Percentiles rank a stretch among this genome's conserved stretches.
These are phyloP conservation scores for Chaetomiaceae sp. DNA, from an alignment of 2,329 filamentous ascomycete genomes.

Conservation along the genomic window DNA sequence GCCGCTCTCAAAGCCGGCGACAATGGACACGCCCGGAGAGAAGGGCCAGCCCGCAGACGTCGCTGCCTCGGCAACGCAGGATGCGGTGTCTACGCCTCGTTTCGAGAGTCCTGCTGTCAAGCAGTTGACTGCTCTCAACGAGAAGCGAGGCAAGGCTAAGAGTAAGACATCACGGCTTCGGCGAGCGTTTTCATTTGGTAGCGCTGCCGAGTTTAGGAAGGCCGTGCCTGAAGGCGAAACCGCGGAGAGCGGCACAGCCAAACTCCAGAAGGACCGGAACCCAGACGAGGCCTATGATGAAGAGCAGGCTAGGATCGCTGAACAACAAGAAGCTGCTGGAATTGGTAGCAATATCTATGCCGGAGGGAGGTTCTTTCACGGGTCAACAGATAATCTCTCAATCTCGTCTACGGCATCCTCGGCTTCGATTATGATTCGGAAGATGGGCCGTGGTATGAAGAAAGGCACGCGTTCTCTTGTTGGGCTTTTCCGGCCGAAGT, in stretches of 20 bases:
- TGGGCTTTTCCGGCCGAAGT: constrained; percentile 92
- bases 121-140: constrained; percentile 80
- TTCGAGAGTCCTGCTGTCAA: constrained; percentile 69
- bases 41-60: constrained; percentile 27
- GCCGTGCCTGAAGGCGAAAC: constrained; percentile 57
- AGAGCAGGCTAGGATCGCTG: constrained; percentile 86
- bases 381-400: constrained; percentile 91
- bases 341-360: constrained; percentile 93
- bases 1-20: constrained; percentile 67
- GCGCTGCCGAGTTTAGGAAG: constrained; percentile 81
- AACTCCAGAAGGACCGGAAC: constrained; percentile 62
- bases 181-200: constrained; percentile 94
- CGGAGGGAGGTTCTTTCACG: constrained; percentile 76
- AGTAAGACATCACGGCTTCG: constrained; percentile 83
- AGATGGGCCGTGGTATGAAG: constrained; percentile 99
- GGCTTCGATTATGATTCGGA: constrained; percentile 89
- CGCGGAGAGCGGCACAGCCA: constrained; percentile 41
- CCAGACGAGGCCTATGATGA: constrained; percentile 67
- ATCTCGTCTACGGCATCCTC: constrained; percentile 88
- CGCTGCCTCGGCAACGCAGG: constrained; percentile 25
- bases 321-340: constrained; percentile 86
- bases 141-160: constrained; percentile 71
- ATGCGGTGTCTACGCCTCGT: constrained; percentile 33
- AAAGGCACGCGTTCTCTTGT: constrained; percentile 86
- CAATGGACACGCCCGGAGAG: constrained; percentile 53